Evolutionary conservation across 495 filamentous ascomycete genomes (phyloP), one percentile per base, ranked within the genome.

Genomic region (Tetracladium marchalianum): DNA sequence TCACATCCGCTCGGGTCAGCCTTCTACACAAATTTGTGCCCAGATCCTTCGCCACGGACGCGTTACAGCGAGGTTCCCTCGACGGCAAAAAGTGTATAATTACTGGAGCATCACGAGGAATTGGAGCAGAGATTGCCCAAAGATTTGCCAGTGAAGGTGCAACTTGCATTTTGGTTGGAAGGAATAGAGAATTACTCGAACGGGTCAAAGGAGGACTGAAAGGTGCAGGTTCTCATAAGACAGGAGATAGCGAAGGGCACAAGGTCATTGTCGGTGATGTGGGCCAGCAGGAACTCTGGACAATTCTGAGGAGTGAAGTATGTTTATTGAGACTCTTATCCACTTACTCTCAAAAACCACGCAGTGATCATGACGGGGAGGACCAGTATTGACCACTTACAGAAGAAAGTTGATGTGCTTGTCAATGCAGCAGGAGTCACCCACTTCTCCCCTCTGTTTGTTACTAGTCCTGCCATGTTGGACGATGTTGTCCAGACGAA

Each of bases 391-490:
- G n/a, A 15, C n/a, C 18, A 11, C 10, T 34, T 15, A 18, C 39
- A 48, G 46, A 47, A 43, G 44, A 24, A 15, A 11, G 43, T 54
- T 37, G 77, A 88, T 55, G 68, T 87, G 39, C 75, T 90, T 5
- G 66, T 90, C 48, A 90, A 90, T 59, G 80, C 80, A 12, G 87
- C 87, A 0, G 87, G 87, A 12, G 64, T 86, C 11, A 69, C 80
- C 1, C 76, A 82, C 22, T 66, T 64, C 6, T 69, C 66, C 1
- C 68, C 85, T 1, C 69, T 90, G 2, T 57, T 77, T 17, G 63
- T 61, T 6, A 71, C 70, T 0, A 37, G 56, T 5, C 39, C 61
- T 0, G 47, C 48, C 0, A 59, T 69, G 0, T 61, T 84, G 31
- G 63, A 77, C 0, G 50, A 63, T 1, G 59, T 82, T 5, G 46